Conservation (phyloP, 768 basidiomycete genomes). For the Xerocomus spinulosus region DNA sequence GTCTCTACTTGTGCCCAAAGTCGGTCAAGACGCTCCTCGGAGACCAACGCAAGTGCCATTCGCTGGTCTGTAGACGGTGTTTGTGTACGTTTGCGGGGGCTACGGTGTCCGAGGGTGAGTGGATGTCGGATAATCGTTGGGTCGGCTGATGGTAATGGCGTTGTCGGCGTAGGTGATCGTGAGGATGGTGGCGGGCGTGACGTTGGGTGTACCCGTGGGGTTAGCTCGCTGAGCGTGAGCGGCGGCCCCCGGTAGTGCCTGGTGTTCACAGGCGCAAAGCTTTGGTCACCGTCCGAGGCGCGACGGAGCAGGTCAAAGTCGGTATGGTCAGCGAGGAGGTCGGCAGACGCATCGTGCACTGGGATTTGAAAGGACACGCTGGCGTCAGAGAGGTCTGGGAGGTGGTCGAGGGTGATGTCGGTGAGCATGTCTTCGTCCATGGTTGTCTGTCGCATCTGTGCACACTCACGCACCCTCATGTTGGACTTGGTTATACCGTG, state of each 20-base stretch:
- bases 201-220: constrained; percentile 32
- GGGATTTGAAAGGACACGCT: constrained; percentile 50
- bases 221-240: constrained; percentile 39
- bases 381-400: constrained; percentile 49
- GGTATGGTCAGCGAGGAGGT: constrained; percentile 39
- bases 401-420: constrained; percentile 47
- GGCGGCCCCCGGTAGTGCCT: constrained; percentile 25
- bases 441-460: background rate
- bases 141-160: constrained; percentile 5
- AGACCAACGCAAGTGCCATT: constrained; percentile 11
- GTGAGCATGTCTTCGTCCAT: constrained; percentile 26
- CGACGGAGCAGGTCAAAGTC: constrained; percentile 38
- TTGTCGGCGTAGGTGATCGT: constrained; percentile 12
- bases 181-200: constrained; percentile 2
- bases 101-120: constrained; percentile 12
- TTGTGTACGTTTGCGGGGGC: constrained; percentile 3
- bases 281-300: constrained; percentile 30
- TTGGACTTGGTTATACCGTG: constrained; percentile 18
- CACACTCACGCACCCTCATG: background rate
- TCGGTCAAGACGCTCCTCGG: constrained; percentile 26
- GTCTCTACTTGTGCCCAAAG: constrained; percentile 17
- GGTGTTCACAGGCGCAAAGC: constrained; percentile 33
- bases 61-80: constrained; percentile 3
- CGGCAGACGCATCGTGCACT: constrained; percentile 28
- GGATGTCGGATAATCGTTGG: background rate